phyloP scores from a whole-genome alignment of 257 asterid genomes.

The Petunia secreta region DNA sequence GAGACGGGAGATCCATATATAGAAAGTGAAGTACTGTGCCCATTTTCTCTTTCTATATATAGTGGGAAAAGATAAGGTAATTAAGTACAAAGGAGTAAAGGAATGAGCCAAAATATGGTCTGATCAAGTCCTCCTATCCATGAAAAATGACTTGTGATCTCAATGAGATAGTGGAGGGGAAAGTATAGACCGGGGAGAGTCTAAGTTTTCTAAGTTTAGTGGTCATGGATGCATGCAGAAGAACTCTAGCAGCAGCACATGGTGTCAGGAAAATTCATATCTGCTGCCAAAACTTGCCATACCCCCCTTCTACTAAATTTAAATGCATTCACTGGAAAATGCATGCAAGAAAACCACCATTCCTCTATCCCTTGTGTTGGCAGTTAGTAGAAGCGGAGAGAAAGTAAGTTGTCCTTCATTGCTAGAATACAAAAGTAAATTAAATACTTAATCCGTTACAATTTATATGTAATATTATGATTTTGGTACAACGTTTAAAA shows the following conservation, averaged over 20 bases:
- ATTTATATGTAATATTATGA: no score
- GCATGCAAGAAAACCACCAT: background rate
- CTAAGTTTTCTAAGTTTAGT: conserved; percentile 13
- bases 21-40: conserved; percentile 12
- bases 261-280: conserved; percentile 22
- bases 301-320: conserved; percentile 4
- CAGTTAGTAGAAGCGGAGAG: no score
- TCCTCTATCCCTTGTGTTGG: background rate
- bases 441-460: no score
- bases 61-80: conserved; percentile 25
- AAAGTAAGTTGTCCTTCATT: no score
- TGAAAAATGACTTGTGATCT: conserved; percentile 12
- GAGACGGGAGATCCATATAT: background rate
- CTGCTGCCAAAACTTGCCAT: background rate
- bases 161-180: no score
- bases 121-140: conserved; percentile 1
- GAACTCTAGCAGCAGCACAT: conserved; percentile 25
- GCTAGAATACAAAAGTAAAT: no score
- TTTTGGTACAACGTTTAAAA: no score
- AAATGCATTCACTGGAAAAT: conserved; percentile 5
- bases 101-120: conserved; percentile 22
- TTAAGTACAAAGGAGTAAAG: conserved; percentile 24
- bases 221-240: conserved; percentile 13
- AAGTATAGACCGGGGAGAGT: background rate
- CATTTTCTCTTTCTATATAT: background rate